Conservation (phyloP, 129 eudicot species). For the Lonicera japonica region DNA sequence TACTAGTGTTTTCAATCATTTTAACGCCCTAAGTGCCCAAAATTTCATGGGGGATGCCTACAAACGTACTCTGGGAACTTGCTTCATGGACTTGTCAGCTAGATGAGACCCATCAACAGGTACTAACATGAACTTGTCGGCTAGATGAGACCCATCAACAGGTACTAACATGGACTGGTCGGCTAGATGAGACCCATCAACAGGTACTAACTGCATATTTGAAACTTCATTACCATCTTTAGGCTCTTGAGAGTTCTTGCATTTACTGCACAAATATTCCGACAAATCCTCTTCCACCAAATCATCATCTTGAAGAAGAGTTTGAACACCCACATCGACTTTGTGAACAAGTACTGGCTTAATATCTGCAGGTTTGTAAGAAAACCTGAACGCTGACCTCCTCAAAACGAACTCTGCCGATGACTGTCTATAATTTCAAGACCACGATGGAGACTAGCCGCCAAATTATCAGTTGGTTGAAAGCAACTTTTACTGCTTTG, state of each 20-base stretch:
- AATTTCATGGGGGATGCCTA: no score
- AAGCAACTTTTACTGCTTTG: conserved; percentile 21
- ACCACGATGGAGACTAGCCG: conserved; percentile 80
- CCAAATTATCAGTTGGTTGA: conserved; percentile 53
- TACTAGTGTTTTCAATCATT: no score
- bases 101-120: no score
- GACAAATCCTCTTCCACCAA: conserved; percentile 22
- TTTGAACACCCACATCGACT: conserved; percentile 86
- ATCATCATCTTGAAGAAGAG: conserved; percentile 36
- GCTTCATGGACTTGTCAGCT: conserved; percentile 54
- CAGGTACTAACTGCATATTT: conserved; percentile 66
- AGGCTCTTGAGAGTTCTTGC: conserved; percentile 42
- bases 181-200: conserved; percentile 33
- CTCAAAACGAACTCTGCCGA: conserved; percentile 48
- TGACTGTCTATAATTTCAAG: conserved; percentile 63
- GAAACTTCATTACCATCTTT: conserved; percentile 32
- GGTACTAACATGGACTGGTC: no score
- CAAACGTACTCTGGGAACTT: conserved; percentile 73
- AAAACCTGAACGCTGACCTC: conserved; percentile 69
- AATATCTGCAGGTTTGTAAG: conserved; percentile 51
- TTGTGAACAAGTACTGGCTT: conserved; percentile 44
- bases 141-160: no score
- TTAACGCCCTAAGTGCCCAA: no score
- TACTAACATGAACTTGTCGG: no score
- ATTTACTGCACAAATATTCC: conserved; percentile 49